phyloP scores from a whole-genome alignment of 176 grass and related monocot species.

The Chloris gayana region DNA sequence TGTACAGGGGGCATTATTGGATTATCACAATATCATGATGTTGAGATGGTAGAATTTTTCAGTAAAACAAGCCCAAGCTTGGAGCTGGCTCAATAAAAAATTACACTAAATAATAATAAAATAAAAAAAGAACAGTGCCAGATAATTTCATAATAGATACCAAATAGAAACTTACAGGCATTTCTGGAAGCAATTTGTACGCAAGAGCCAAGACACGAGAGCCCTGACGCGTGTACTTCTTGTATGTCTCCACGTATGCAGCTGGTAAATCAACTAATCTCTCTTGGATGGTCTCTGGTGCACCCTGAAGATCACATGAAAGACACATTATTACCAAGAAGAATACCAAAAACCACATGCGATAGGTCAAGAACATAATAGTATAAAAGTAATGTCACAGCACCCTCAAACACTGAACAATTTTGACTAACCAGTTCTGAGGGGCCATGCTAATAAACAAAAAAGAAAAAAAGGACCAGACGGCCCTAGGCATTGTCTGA shows the following conservation, averaged over 20 bases:
- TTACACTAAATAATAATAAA: slow-evolving; percentile 20
- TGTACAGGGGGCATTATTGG: slow-evolving; percentile 18
- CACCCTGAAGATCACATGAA: slow-evolving; percentile 61
- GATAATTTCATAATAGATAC: slow-evolving; percentile 1
- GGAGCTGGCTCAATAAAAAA: not conserved
- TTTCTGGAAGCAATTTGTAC: slow-evolving; percentile 87
- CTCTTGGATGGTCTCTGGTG: slow-evolving; percentile 98
- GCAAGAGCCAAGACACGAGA: slow-evolving; percentile 97
- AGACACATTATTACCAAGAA: not conserved
- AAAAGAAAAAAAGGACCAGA: no score
- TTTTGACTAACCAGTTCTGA: not conserved
- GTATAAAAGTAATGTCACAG: not conserved
- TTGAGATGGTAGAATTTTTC: not conserved
- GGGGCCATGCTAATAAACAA: not conserved
- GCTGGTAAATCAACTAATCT: slow-evolving; percentile 83
- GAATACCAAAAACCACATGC: slow-evolving; percentile 5
- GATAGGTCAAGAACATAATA: not conserved
- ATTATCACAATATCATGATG: slow-evolving; percentile 11
- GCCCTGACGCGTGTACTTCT: slow-evolving; percentile 94
- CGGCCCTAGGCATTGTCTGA: no score
- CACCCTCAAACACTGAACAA: slow-evolving; percentile 5
- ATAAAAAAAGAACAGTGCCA: not conserved
- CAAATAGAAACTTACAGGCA: slow-evolving; percentile 76
- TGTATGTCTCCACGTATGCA: slow-evolving; percentile 93
- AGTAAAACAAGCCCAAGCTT: slow-evolving; percentile 8